Conservation (phyloP, 2,329 filamentous ascomycete genomes). For the Lizonia empirigonia region DNA sequence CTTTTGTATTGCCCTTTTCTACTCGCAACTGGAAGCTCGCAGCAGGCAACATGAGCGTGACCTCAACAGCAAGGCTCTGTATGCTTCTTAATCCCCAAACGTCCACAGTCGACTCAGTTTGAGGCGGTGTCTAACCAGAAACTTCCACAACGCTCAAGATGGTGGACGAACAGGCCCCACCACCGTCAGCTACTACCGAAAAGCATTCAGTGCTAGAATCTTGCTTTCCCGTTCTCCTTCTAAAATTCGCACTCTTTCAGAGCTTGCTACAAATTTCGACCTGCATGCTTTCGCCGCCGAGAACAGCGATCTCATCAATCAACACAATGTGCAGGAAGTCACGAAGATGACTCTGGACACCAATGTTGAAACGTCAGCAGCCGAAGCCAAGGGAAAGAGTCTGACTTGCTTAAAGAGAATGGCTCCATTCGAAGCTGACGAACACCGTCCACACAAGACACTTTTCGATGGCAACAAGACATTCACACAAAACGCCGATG, state of each 20-base stretch:
- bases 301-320: neutral
- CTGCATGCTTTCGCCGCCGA: neutral
- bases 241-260: neutral
- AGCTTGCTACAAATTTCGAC: neutral
- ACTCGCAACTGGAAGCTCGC: no score
- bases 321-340: neutral
- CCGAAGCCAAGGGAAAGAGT: neutral
- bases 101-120: no score
- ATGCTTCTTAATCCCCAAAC: no score
- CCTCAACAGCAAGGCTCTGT: no score
- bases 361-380: neutral
- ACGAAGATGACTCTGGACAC: neutral
- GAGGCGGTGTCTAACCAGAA: no score
- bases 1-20: no score
- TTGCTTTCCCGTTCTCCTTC: neutral
- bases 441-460: slow-evolving; percentile 21
- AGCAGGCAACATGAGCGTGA: no score
- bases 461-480: slow-evolving; percentile 53
- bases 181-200: neutral
- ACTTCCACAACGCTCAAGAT: neutral
- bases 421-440: slow-evolving; percentile 17
- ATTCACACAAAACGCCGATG: slow-evolving; percentile 62
- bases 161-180: neutral
- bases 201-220: neutral
- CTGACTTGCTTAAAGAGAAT: neutral